Evolutionary conservation across 1,139 yeast genomes (phyloP).

Genomic region (Groenewaldozyma sp.): DNA sequence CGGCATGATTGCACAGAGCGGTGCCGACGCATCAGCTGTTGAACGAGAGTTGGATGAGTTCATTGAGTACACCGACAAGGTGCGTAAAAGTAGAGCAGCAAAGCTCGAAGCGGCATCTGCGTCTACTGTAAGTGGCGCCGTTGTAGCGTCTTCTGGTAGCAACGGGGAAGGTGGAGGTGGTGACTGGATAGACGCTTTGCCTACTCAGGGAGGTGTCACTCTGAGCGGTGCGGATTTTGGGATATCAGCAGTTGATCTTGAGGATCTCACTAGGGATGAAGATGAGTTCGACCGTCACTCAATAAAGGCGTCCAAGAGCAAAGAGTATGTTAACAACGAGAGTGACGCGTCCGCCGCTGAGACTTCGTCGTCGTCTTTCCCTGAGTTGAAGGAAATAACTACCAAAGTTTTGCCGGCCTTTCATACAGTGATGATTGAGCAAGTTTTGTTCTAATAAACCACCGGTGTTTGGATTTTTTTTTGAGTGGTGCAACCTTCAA

Average conservation of each 20-base stretch:
- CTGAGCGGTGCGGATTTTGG: constrained; percentile 46
- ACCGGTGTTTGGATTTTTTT: too few relatives aligned
- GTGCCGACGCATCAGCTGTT: constrained; percentile 26
- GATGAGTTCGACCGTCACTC: constrained; percentile 23
- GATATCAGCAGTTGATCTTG: constrained; percentile 35
- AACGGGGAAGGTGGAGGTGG: constrained; percentile 22
- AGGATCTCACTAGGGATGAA: constrained; percentile 27
- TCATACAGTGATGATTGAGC: constrained; percentile 12
- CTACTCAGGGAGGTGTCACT: constrained; percentile 34
- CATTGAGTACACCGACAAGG: constrained; percentile 22
- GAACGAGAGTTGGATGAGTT: constrained; percentile 35
- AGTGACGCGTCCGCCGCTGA: too few relatives aligned
- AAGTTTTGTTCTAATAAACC: too few relatives aligned
- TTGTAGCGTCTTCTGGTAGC: constrained; percentile 1
- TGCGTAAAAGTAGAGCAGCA: not conserved
- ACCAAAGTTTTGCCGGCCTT: constrained; percentile 23
- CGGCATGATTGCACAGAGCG: constrained; percentile 12
- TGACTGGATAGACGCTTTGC: constrained; percentile 27
- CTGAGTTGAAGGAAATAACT: constrained; percentile 23
- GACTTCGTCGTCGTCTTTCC: constrained; percentile 14
- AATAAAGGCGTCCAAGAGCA: constrained; percentile 4
- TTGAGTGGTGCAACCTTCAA: too few relatives aligned
- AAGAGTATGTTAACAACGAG: constrained; percentile 8
- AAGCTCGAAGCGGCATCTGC: constrained; percentile 13
- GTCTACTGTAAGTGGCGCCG: constrained; percentile 7